phyloP scores from a whole-genome alignment of 768 basidiomycete species.

The Leccinellum albellum region DNA sequence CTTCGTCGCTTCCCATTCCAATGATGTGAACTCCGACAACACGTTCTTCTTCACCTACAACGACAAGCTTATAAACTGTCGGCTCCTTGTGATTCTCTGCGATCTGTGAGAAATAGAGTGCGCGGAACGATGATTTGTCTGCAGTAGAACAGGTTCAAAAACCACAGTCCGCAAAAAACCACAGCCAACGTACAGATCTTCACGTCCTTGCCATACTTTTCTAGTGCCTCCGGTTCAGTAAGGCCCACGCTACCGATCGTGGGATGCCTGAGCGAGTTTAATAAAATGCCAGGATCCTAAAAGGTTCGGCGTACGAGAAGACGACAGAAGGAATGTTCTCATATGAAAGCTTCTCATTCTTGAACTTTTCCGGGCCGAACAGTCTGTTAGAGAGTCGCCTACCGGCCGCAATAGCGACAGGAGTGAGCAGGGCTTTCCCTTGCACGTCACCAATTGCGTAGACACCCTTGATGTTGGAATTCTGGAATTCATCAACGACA shows the following conservation, averaged over 20 bases:
- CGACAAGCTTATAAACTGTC: slow-evolving; percentile 88
- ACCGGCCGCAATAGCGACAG: slow-evolving; percentile 96
- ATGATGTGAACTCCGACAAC: slow-evolving; percentile 96
- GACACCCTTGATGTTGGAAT: slow-evolving; percentile 65
- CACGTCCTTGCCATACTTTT: slow-evolving; percentile 82
- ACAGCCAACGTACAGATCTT: slow-evolving; percentile 74
- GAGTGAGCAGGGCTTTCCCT: slow-evolving; percentile 90
- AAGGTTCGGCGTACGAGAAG: slow-evolving; percentile 70
- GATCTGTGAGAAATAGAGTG: slow-evolving; percentile 91
- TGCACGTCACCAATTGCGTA: slow-evolving; percentile 88
- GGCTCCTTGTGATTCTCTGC: slow-evolving; percentile 91
- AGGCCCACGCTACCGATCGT: slow-evolving; percentile 94
- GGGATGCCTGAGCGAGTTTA: slow-evolving; percentile 62
- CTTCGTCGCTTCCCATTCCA: slow-evolving; percentile 89
- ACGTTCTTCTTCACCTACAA: slow-evolving; percentile 83
- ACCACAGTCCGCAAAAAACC: not conserved
- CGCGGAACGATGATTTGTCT: slow-evolving; percentile 80
- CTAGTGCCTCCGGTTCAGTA: slow-evolving; percentile 85
- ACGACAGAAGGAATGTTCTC: slow-evolving; percentile 92
- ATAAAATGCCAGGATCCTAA: slow-evolving; percentile 2
- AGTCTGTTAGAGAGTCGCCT: slow-evolving; percentile 84
- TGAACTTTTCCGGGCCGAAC: slow-evolving; percentile 84
- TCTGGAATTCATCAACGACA: slow-evolving; percentile 88
- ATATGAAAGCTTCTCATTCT: slow-evolving; percentile 84
- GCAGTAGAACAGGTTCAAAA: slow-evolving; percentile 2